These are phyloP conservation scores for Besnoitia besnoiti DNA, from an alignment of 169 alveolate genomes.

Conservation along the genomic window DNA sequence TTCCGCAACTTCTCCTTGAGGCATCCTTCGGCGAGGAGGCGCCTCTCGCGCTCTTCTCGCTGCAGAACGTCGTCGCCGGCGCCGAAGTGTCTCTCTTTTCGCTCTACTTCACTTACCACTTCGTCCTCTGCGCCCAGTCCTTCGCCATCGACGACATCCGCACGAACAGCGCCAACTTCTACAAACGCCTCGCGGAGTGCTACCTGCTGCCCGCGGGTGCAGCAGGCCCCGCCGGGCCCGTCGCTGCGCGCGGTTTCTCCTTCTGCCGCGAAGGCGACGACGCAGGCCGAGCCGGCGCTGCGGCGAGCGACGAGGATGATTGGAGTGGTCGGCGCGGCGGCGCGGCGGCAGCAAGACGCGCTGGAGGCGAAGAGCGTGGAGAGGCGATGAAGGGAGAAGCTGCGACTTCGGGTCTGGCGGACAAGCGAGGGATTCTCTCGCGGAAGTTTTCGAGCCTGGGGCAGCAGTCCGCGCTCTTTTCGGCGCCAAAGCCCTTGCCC, in stretches of 20 bases:
- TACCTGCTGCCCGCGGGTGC: neutral
- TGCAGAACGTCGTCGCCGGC: constrained; percentile 36
- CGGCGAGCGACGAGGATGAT: too few relatives aligned
- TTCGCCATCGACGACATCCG: constrained; percentile 74
- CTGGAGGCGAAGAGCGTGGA: too few relatives aligned
- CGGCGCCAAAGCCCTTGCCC: too few relatives aligned
- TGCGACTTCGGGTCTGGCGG: neutral
- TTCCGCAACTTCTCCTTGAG: constrained; percentile 55
- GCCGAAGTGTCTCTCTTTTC: constrained; percentile 65
- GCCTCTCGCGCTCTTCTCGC: constrained; percentile 60
- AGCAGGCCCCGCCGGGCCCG: too few relatives aligned
- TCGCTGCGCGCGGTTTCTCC: neutral
- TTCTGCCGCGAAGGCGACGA: neutral
- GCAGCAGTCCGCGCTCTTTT: neutral
- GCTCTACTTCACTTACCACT: constrained; percentile 63
- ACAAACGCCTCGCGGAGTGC: constrained; percentile 70
- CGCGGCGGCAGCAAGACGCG: too few relatives aligned
- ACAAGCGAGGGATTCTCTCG: neutral
- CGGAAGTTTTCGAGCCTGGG: neutral
- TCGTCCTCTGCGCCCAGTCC: constrained; percentile 54
- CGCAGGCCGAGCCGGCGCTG: neutral
- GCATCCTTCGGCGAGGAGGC: constrained; percentile 46
- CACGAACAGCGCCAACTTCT: constrained; percentile 45
- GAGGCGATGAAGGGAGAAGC: neutral
- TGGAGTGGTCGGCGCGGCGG: too few relatives aligned